Percentiles rank a stretch among this genome's conserved stretches.
These are phyloP conservation scores for Didymella pinodella DNA, from an alignment of 2,329 filamentous ascomycete species.

Conservation along the genomic window DNA sequence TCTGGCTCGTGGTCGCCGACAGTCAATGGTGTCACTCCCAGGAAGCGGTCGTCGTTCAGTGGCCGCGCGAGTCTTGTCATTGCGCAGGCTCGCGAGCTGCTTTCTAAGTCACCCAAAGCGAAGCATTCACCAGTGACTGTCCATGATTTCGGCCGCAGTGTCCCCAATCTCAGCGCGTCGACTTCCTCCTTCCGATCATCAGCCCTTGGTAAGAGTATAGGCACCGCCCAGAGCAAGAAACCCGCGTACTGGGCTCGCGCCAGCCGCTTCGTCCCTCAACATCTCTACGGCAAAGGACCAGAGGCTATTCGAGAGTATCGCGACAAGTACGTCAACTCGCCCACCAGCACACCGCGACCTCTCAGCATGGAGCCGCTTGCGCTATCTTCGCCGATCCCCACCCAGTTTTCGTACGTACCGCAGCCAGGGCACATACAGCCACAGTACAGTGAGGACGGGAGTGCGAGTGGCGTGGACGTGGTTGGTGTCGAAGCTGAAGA, in stretches of 20 bases:
- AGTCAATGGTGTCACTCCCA: constrained; percentile 14
- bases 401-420: constrained; percentile 30
- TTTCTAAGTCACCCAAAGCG: constrained; percentile 19
- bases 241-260: constrained; percentile 45
- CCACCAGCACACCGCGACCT: constrained; percentile 20
- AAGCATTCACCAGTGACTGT: constrained; percentile 20
- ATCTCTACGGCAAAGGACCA: constrained; percentile 47
- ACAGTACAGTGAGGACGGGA: constrained; percentile 24
- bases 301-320: constrained; percentile 43
- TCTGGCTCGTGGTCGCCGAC: constrained; percentile 23
- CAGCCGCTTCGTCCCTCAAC: constrained; percentile 47
- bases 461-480: constrained; percentile 20
- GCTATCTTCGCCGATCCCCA: constrained; percentile 36
- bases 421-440: constrained; percentile 19
- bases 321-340: constrained; percentile 29
- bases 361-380: constrained; percentile 31
- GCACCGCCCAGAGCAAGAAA: constrained; percentile 21
- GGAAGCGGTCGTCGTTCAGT: constrained; percentile 25
- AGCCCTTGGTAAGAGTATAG: constrained; percentile 23
- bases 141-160: constrained; percentile 40
- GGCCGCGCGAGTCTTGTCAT: constrained; percentile 29
- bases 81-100: constrained; percentile 26
- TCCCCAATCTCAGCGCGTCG: constrained; percentile 32
- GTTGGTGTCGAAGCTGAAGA: constrained; percentile 19
- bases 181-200: constrained; percentile 25